Evolutionary conservation across 345 rosid genomes (phyloP), one percentile per base, ranked within the genome.

Genomic region (Barbarea vulgaris): DNA sequence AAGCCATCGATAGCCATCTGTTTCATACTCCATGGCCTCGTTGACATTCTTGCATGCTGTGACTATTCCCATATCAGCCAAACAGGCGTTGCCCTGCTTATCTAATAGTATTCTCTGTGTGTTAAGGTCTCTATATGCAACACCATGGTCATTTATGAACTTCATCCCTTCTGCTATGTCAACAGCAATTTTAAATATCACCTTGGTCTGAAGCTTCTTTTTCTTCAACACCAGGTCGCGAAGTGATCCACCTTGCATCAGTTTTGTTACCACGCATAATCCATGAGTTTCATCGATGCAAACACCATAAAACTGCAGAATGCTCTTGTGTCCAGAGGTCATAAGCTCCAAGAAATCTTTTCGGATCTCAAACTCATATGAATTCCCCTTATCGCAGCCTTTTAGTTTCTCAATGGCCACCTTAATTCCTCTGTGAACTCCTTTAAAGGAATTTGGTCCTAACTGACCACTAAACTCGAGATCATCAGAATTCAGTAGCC

Each of bases 1-100:
- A 73, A 92, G 90, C 99, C 99, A 92, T 13, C 97, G 88, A 76
- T 95, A 95, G 59, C 99, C 99, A 84, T 95, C 99, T 9, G 97
- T 95, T 85, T 95, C 99, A 64, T 95, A 95, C 80, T 95, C 97
- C 94, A 81, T 78, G 3, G 92, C 92, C 79, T 95, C 97, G 1
- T 87, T 89, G 52, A 79, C 79, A 81, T 85, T 88, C 86, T 90
- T 92, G 86, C 97, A 90, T 67, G 93, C 93, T 57, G 93, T 74
- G 70, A 92, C 87, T 60, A 95, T 80, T 48, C 97, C 97, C 93
- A 90, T 84, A 81, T 95, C 97, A 30, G 89, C 94, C 72, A 95
- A 73, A 84, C 93, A 95, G 22, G 96, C 93, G 74, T 89, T 92
- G 14, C 93, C 93, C 15, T 92, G 89, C 57, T 85, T 87, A 82